Conservation (phyloP, 768 basidiomycete species). For the Plicaturopsis crispa region DNA sequence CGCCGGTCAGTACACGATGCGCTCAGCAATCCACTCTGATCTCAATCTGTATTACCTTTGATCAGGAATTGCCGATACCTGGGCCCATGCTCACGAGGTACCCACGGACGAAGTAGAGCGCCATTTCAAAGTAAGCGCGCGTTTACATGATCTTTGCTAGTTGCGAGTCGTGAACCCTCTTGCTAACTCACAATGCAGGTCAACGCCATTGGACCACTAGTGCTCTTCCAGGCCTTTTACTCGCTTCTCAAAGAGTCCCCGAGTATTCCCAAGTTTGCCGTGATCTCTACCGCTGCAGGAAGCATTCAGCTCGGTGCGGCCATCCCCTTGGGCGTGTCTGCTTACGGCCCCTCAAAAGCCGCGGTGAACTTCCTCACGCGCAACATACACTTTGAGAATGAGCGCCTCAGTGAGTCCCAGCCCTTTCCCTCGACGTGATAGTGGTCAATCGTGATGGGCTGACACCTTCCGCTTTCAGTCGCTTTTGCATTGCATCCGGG, state of each 20-base stretch:
- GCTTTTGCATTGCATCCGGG: not conserved
- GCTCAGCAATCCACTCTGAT: not conserved
- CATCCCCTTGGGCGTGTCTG: too few species aligned
- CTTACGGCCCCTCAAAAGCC: slow-evolving; percentile 4
- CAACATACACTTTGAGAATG: too few species aligned
- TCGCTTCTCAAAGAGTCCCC: slow-evolving; percentile 2
- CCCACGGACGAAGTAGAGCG: not conserved
- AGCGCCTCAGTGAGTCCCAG: too few species aligned
- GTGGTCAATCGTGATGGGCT: too few species aligned
- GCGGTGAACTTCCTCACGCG: slow-evolving; percentile 1
- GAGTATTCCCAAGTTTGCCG: not conserved
- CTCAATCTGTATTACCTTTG: not conserved
- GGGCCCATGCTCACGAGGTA: not conserved
- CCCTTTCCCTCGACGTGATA: too few species aligned
- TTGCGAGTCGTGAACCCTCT: not conserved
- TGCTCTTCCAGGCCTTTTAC: slow-evolving; percentile 3
- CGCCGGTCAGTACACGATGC: not conserved
- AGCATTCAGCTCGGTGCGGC: too few species aligned
- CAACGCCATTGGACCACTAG: slow-evolving; percentile 4
- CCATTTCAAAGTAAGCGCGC: too few species aligned
- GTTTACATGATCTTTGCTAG: slow-evolving; percentile 1
- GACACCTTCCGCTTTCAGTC: too few species aligned
- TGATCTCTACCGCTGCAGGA: too few species aligned
- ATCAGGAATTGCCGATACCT: slow-evolving; percentile 2
- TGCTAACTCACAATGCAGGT: not conserved